Conservation (phyloP, 805 yeast species). For the Saccharomycopsis sp. region DNA sequence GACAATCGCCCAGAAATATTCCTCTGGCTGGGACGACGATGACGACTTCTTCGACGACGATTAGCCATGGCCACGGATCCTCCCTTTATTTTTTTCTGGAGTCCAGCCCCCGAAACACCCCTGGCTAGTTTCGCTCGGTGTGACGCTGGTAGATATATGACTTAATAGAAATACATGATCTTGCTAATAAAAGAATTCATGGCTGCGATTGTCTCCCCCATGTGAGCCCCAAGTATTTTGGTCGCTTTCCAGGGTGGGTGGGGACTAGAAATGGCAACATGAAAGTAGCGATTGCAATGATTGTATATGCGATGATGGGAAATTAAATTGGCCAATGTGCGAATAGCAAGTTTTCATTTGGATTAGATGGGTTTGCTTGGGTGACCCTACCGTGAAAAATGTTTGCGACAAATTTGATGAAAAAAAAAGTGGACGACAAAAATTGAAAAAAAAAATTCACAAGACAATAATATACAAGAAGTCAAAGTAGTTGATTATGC, state of each 20-base stretch:
- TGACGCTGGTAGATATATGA: no score
- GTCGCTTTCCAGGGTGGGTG: no score
- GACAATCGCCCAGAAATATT: slow-evolving; percentile 39
- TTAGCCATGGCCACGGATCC: no score
- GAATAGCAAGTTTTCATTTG: not conserved
- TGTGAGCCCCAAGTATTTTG: no score
- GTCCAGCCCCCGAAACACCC: no score
- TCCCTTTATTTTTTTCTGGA: no score
- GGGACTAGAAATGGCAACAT: no score
- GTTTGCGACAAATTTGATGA: no score
- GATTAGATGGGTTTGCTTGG: not conserved
- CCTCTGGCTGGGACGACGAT: slow-evolving; percentile 43
- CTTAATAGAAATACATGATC: no score
- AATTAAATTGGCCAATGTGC: not conserved
- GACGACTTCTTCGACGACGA: slow-evolving; percentile 36
- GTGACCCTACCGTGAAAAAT: not conserved
- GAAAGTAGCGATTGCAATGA: not conserved
- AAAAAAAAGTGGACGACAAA: not conserved
- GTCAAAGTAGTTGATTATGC: slow-evolving; percentile 39
- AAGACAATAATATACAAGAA: not conserved
- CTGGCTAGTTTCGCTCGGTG: no score
- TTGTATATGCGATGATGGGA: not conserved
- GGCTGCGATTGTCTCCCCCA: no score
- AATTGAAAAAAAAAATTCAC: not conserved
- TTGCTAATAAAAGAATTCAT: no score